These are phyloP conservation scores for Trichomonas gallinae DNA, from an alignment of 208 protist genomes.

Conservation along the genomic window DNA sequence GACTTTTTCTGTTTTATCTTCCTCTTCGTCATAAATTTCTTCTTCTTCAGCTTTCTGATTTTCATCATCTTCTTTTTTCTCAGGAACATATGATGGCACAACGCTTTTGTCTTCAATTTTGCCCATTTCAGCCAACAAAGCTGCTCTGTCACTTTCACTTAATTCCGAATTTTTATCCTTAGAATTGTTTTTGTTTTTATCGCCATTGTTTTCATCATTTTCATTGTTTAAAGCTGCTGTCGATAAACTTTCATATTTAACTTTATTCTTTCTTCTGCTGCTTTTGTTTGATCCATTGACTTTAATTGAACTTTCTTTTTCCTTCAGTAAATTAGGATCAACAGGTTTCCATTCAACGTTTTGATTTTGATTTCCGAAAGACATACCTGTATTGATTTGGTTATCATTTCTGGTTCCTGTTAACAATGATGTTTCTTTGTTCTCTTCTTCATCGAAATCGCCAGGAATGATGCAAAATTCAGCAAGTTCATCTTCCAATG, in stretches of 20 bases:
- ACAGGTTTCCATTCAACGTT: not conserved
- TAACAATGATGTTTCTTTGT: not conserved
- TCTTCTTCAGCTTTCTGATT: not conserved
- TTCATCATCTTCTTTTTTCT: not conserved
- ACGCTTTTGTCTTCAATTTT: not conserved
- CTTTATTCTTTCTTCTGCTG: not conserved
- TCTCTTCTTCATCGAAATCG: not conserved
- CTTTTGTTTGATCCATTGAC: not conserved
- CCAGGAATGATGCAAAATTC: not conserved
- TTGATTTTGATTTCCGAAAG: too few relatives aligned
- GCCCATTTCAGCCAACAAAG: not conserved
- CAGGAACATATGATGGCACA: not conserved
- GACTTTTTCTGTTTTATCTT: not conserved
- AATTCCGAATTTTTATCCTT: not conserved
- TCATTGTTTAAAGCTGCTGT: not conserved
- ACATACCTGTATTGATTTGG: too few relatives aligned
- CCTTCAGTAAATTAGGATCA: not conserved
- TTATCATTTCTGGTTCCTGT: too few relatives aligned
- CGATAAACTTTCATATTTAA: not conserved
- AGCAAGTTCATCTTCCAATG: not conserved
- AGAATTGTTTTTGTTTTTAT: not conserved
- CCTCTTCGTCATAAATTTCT: not conserved
- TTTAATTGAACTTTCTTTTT: not conserved
- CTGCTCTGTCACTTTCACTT: not conserved
- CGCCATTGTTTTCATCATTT: not conserved